phyloP scores from a whole-genome alignment of 805 yeast genomes.

The Zygoascus bituminiphila region DNA sequence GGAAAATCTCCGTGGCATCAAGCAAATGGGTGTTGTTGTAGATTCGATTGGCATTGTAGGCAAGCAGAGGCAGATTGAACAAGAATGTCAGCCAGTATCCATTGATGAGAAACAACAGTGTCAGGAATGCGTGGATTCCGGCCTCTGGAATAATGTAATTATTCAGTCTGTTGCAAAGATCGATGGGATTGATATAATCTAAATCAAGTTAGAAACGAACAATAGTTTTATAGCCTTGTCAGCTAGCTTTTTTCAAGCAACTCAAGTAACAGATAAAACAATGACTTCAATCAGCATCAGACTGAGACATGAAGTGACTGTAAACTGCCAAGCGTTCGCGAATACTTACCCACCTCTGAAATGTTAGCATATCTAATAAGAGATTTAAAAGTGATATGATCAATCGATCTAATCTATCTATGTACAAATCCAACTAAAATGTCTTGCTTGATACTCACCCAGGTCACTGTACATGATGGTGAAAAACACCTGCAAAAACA shows the following conservation, averaged over 20 bases:
- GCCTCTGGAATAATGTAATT: slow-evolving; percentile 85
- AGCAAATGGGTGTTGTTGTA: slow-evolving; percentile 72
- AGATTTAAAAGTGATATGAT: not conserved
- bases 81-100: slow-evolving; percentile 91
- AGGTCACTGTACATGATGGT: slow-evolving; percentile 92
- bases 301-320: no score
- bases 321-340: no score
- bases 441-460: slow-evolving; percentile 42
- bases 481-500: slow-evolving; percentile 89
- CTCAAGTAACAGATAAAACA: no score
- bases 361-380: not conserved
- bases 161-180: slow-evolving; percentile 87
- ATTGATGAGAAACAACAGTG: slow-evolving; percentile 64
- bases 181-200: slow-evolving; percentile 96
- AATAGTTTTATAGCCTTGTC: not conserved
- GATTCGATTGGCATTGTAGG: slow-evolving; percentile 75
- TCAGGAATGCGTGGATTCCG: slow-evolving; percentile 55
- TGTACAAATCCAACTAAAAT: not conserved
- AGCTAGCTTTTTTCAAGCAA: not conserved
- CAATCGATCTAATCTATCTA: not conserved
- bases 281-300: no score
- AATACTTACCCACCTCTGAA: slow-evolving; percentile 12
- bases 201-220: slow-evolving; percentile 28
- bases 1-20: slow-evolving; percentile 96
- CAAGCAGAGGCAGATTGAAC: slow-evolving; percentile 73